Evolutionary conservation across 208 protist species (phyloP).

Genomic region (Crithidia fasciculata): DNA sequence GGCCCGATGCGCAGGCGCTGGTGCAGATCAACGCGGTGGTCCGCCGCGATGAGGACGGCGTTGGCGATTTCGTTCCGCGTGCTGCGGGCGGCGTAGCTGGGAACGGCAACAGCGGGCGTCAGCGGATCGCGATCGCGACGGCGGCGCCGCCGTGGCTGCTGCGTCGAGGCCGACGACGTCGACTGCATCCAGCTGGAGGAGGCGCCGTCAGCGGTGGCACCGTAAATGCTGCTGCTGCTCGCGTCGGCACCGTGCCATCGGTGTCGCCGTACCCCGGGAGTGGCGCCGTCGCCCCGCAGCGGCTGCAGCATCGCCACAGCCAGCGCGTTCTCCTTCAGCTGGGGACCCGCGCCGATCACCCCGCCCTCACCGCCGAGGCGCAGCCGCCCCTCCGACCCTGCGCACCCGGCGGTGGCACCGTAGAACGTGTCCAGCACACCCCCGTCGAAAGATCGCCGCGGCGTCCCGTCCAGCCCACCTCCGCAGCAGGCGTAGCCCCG

Average conservation of each 20-base stretch:
- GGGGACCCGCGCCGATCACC: neutral
- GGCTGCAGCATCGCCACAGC: slow-evolving; percentile 50
- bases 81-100: slow-evolving; percentile 29
- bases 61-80: slow-evolving; percentile 29
- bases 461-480: neutral
- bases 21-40: slow-evolving; percentile 30
- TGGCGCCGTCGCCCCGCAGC: slow-evolving; percentile 2
- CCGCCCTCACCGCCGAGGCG: neutral
- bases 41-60: slow-evolving; percentile 26
- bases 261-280: neutral
- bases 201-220: neutral
- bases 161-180: slow-evolving; percentile 14
- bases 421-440: slow-evolving; percentile 2
- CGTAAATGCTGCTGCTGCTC: slow-evolving; percentile 5
- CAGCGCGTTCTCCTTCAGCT: slow-evolving; percentile 50
- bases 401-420: neutral
- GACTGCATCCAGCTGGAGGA: slow-evolving; percentile 26
- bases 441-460: neutral
- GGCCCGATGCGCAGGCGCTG: slow-evolving; percentile 40
- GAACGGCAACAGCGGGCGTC: slow-evolving; percentile 22
- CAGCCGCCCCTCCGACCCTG: neutral
- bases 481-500: neutral
- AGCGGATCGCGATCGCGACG: slow-evolving; percentile 11
- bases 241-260: neutral
- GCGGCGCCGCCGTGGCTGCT: slow-evolving; percentile 13